These are phyloP conservation scores for Diplotaxis tenuifolia DNA, from an alignment of 345 rosid genomes.

Conservation along the genomic window DNA sequence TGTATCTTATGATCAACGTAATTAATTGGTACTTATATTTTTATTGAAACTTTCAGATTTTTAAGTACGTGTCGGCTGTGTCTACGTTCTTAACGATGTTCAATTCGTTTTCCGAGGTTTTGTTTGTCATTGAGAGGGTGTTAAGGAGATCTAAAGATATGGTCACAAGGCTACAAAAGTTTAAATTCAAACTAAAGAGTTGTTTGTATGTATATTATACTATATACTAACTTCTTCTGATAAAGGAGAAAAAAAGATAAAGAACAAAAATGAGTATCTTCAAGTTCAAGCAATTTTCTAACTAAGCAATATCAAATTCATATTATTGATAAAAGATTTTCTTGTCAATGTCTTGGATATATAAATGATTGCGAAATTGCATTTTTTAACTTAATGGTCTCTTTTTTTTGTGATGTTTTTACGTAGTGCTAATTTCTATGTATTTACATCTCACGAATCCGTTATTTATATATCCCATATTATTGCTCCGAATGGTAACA, in stretches of 20 bases:
- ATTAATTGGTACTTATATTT: not conserved
- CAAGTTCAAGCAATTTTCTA: conserved; percentile 16
- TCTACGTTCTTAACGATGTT: conserved; percentile 11
- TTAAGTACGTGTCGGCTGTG: conserved; percentile 21
- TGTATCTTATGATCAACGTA: not conserved
- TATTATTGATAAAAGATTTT: not conserved
- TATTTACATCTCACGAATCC: too few relatives aligned
- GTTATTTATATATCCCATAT: too few relatives aligned
- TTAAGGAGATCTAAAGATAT: conserved; percentile 3
- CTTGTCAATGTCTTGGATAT: not conserved
- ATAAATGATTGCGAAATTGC: not conserved
- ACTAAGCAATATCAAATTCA: conserved; percentile 23
- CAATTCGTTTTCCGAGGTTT: conserved; percentile 16
- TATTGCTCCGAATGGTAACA: too few relatives aligned
- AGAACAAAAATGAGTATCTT: conserved; percentile 18
- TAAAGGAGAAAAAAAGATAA: conserved; percentile 20
- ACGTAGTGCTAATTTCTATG: too few relatives aligned
- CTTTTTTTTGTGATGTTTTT: not conserved
- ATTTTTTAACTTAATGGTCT: not conserved
- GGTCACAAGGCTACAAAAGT: conserved; percentile 21
- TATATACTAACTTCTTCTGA: not conserved
- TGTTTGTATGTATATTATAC: not conserved
- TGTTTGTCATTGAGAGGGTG: conserved; percentile 9
- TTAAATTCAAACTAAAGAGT: conserved; percentile 34
- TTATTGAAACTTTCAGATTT: not conserved